Conservation (phyloP, 1,284 basidiomycete genomes). For the Rhodotorula sp. region DNA sequence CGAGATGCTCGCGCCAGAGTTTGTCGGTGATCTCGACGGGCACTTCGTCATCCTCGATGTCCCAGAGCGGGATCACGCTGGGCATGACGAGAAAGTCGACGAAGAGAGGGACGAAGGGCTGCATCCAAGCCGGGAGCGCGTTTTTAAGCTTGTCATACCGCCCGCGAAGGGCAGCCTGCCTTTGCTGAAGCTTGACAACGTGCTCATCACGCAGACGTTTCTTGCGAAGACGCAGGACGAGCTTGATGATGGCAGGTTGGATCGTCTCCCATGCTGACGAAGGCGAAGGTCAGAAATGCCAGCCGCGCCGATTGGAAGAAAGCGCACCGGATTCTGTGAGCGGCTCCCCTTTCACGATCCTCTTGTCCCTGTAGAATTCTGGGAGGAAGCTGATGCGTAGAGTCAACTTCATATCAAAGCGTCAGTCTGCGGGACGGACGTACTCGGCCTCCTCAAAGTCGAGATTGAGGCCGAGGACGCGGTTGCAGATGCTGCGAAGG, state of each 20-base stretch:
- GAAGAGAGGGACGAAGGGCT: constrained; percentile 7
- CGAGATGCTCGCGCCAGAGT: background rate
- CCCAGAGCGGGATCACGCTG: background rate
- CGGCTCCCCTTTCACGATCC: background rate
- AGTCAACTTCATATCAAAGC: no score
- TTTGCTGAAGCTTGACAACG: no score
- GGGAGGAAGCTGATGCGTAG: no score
- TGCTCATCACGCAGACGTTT: no score
- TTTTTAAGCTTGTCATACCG: background rate
- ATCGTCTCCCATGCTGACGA: background rate
- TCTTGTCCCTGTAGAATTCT: background rate
- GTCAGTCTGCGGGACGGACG: background rate
- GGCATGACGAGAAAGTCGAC: constrained; percentile 12
- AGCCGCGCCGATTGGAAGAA: background rate
- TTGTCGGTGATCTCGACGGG: background rate
- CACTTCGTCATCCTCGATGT: background rate
- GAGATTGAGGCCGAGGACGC: no score
- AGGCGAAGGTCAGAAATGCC: background rate
- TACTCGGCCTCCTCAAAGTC: no score
- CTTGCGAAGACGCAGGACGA: background rate
- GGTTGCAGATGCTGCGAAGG: no score
- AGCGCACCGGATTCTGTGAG: background rate
- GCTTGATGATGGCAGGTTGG: background rate
- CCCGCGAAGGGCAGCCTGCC: background rate
- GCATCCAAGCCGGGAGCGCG: background rate